A percentile compares a stretch with the other conserved stretches of the same genome.
These are phyloP conservation scores for Mortierella claussenii DNA, from an alignment of 192 early-diverging fungal genomes.

Conservation along the genomic window DNA sequence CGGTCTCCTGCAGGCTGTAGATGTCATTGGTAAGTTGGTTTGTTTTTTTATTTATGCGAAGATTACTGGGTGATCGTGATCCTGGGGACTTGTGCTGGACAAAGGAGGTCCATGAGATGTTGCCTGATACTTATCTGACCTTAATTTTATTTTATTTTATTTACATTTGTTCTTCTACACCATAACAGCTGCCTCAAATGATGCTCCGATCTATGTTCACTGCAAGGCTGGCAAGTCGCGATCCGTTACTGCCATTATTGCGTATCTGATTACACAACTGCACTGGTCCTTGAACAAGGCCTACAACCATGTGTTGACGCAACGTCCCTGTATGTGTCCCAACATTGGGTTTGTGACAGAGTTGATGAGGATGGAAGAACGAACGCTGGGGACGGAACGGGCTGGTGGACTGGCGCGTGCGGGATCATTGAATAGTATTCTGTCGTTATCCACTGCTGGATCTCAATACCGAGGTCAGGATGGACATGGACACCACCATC, in stretches of 20 bases:
- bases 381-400: constrained; percentile 57
- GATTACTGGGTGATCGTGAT: too few relatives aligned
- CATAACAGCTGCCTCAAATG: constrained; percentile 28
- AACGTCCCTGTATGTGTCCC: constrained; percentile 71
- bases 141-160: not conserved
- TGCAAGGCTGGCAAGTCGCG: constrained; percentile 82
- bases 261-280: constrained; percentile 69
- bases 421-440: constrained; percentile 40
- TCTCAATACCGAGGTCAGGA: too few relatives aligned
- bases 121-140: not conserved
- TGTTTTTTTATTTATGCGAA: not conserved
- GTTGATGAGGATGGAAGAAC: constrained; percentile 73
- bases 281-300: constrained; percentile 73
- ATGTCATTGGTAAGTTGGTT: constrained; percentile 69
- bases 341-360: constrained; percentile 85
- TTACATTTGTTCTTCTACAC: not conserved
- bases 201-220: constrained; percentile 76
- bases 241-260: constrained; percentile 76
- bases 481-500: constrained; percentile 7
- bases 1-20: constrained; percentile 69
- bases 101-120: too few relatives aligned
- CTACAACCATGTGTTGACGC: constrained; percentile 70
- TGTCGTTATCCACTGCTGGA: constrained; percentile 34
- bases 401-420: constrained; percentile 21
- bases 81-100: too few relatives aligned